Evolutionary conservation across 2,329 filamentous ascomycete species (phyloP), one percentile per base, ranked within the genome.

Genomic region (Claviceps paspali): DNA sequence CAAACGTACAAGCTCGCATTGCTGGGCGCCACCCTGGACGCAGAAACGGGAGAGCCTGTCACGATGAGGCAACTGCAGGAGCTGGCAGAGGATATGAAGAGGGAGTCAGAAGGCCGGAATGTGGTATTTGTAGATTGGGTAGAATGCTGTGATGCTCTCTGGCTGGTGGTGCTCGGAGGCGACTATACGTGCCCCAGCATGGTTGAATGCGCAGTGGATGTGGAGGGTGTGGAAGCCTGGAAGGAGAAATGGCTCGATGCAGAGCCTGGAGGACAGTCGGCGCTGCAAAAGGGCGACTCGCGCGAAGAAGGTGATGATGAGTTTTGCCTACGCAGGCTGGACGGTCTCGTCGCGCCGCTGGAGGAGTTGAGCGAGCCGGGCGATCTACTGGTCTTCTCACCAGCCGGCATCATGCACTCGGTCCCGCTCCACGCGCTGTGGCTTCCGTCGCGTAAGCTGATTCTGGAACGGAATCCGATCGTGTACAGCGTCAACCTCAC

Each of bases 341-440:
- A 40, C 32, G 33, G 19, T 9, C 28, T 40, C 8, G 34, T 40
- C 24, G 33, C 33, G 18, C 33, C 38, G 6, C 12, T 40, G 18
- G 27, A 31, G 33, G 17, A 9, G 6, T 21, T 37, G 23, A 32
- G 24, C 8, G 6, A 24, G 21, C 24, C 26, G 9, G 26, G 23
- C 23, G 38, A 36, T 29, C 33, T 40, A 4, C 28, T 40, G 19
- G 11, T 40, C 8, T 40, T 40, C 23, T 40, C 26, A 11, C 18
- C 38, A 12, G 33, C 38, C 9, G 34, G 38, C 18, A 18, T 40
- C 12, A 12, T 40, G 5, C 38, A 37, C 14, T 37, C 34, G n/a
- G 35, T 40, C 17, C 38, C 38, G 14, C 34, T 40, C 10, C 38
- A 40, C 26, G 38, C 38, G 6, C 22, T 40, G 12, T 40, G 33